Conservation (phyloP, 208 protist species). For the Acanthamoeba lenticulata region DNA sequence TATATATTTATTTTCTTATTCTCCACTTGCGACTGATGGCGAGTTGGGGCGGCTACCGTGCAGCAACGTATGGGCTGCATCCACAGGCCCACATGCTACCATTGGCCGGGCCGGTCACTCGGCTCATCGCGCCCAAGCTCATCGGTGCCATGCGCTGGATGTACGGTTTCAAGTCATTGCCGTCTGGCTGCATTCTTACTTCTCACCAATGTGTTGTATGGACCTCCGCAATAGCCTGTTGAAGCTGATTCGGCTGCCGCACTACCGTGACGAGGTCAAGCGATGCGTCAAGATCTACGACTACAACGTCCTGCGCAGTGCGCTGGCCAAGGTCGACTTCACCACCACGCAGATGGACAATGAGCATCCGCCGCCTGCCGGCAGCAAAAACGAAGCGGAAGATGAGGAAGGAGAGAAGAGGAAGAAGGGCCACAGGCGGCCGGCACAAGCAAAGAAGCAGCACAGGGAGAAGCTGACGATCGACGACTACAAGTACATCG, state of each 20-base stretch:
- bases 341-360: not conserved
- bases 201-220: too few species aligned
- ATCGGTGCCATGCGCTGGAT: not conserved
- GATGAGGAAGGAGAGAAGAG: not conserved
- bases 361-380: not conserved
- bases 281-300: constrained; percentile 5
- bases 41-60: too few species aligned
- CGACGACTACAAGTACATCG: constrained; percentile 24
- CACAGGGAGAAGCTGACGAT: not conserved
- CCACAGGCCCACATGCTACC: not conserved
- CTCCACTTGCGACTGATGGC: too few species aligned
- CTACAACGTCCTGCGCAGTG: not conserved
- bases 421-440: not conserved
- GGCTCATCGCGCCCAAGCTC: not conserved
- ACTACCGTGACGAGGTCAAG: not conserved
- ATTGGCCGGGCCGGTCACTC: not conserved
- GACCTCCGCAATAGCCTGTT: not conserved
- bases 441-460: not conserved
- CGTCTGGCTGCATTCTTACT: too few species aligned
- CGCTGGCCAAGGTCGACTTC: not conserved
- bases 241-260: not conserved
- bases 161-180: too few species aligned
- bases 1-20: too few species aligned
- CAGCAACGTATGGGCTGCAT: not conserved
- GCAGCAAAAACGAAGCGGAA: not conserved